Base-by-base conservation (phyloP, 2,329 filamentous ascomycete species). In the Diaporthe destruens region DNA sequence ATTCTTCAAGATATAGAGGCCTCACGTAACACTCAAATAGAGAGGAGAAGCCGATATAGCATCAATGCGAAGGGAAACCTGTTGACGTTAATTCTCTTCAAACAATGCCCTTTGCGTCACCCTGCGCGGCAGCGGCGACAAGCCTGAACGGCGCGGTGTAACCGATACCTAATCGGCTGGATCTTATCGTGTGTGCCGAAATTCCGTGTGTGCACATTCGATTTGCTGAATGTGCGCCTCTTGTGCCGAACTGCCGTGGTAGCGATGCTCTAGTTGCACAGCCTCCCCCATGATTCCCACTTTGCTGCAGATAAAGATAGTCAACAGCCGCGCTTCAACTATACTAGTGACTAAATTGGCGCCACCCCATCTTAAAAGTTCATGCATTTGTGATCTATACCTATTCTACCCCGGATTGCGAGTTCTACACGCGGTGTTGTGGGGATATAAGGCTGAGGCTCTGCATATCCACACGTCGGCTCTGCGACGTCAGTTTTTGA, bases 221-320 rank as follows among this genome's bases (percentile, higher is more conserved):
- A 51, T 51, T 51, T 51, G 47, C 47, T 23, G 47, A 3, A 25
- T 25, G 47, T n/a, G 47, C 23, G n/a, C n/a, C n/a, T 54, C 29
- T 11, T 32, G 44, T 65, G 59, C 59, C 59, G 59, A 51, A 65
- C 44, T 23, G 7, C 59, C 59, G 59, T 20, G 12, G 59, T 36
- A 51, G 20, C 44, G 59, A 36, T 49, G 42, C 23, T 51, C 44
- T 65, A 65, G 59, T 14, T 53, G 29, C 61, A 66, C 61, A 66
- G 61, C 61, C 61, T 53, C 32, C 61, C 61, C 61, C 61, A 53
- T 39, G 25, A 66, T 39, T 51, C n/a, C 61, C 44, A 53, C 44
- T 25, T 66, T 25, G 20, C 36, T 25, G 47, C 61, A 25, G 44
- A 65, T 39, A 42, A 16, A n/a, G 42, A 63, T 49, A 32, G 11